These are phyloP conservation scores for Rhizopus arrhizus DNA, from an alignment of 371 early-diverging fungal species.

Conservation along the genomic window DNA sequence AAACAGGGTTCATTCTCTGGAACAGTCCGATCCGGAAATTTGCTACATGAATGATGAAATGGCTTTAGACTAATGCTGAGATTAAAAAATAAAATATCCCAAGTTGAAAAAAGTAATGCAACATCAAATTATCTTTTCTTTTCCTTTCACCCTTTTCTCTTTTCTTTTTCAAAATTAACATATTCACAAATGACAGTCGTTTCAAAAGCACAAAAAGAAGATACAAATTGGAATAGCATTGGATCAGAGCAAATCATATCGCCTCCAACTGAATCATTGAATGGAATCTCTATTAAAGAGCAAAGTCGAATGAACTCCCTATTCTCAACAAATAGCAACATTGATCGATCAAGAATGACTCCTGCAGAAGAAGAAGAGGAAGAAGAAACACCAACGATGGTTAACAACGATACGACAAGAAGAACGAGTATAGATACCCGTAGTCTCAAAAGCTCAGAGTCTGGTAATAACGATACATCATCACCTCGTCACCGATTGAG, in stretches of 20 bases:
- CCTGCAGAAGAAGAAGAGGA: background rate
- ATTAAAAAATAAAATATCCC: no score
- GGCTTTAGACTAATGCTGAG: no score
- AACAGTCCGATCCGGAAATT: no score
- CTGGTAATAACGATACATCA: background rate
- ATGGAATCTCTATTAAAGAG: conserved; percentile 13
- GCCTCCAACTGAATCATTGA: background rate
- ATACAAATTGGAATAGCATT: background rate
- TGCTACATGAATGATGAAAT: no score
- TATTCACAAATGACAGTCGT: background rate
- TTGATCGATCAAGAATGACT: conserved; percentile 11
- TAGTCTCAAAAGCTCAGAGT: conserved; percentile 10
- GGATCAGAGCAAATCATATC: background rate
- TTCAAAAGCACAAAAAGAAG: background rate
- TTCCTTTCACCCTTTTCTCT: background rate
- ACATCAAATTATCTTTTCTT: background rate
- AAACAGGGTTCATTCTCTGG: no score
- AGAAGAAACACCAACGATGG: no score
- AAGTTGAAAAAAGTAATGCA: no score
- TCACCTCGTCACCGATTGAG: conserved; percentile 8
- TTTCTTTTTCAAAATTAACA: background rate
- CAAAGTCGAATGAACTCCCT: conserved; percentile 14
- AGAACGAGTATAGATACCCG: conserved; percentile 4
- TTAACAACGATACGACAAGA: background rate
- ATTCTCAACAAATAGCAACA: conserved; percentile 10